Conservation (phyloP, 1,284 basidiomycete genomes). For the Phylloporus sp. region DNA sequence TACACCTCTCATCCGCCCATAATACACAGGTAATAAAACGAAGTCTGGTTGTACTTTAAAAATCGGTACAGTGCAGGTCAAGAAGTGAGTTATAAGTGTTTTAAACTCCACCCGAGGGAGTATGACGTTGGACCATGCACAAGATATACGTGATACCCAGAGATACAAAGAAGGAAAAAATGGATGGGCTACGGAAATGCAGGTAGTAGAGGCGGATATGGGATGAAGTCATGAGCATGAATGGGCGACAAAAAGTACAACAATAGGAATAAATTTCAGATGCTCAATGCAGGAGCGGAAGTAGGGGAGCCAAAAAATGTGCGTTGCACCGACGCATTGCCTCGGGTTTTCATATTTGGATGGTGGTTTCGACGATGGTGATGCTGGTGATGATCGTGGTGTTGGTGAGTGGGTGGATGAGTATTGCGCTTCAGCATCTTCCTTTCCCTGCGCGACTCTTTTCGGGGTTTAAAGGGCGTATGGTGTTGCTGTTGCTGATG, state of each 20-base stretch:
- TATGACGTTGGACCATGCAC: conserved; percentile 21
- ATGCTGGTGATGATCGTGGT: conserved; percentile 46
- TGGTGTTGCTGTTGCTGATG: conserved; percentile 47
- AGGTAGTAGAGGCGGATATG: conserved; percentile 20
- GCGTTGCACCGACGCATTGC: conserved; percentile 67
- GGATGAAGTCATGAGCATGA: conserved; percentile 13
- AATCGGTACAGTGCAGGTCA: conserved; percentile 16
- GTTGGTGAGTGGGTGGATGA: conserved; percentile 48
- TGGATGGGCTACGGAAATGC: conserved; percentile 18
- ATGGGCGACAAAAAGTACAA: conserved; percentile 31
- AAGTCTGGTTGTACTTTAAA: conserved; percentile 14
- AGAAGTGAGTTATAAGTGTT: conserved; percentile 6
- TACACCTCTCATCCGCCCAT: conserved; percentile 27
- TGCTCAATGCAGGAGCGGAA: conserved; percentile 40
- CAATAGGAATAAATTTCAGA: conserved; percentile 31
- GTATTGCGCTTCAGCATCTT: conserved; percentile 69
- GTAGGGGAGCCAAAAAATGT: conserved; percentile 51
- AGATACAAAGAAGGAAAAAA: conserved; percentile 24
- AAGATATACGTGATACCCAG: conserved; percentile 38
- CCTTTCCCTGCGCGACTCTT: conserved; percentile 67
- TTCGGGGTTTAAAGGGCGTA: conserved; percentile 55
- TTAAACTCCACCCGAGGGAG: conserved; percentile 19
- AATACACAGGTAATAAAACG: conserved; percentile 27
- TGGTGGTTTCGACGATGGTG: conserved; percentile 53
- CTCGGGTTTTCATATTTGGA: conserved; percentile 72